Evolutionary conservation across 148 eudicot species (phyloP).

Genomic region (Diospyros lotus): DNA sequence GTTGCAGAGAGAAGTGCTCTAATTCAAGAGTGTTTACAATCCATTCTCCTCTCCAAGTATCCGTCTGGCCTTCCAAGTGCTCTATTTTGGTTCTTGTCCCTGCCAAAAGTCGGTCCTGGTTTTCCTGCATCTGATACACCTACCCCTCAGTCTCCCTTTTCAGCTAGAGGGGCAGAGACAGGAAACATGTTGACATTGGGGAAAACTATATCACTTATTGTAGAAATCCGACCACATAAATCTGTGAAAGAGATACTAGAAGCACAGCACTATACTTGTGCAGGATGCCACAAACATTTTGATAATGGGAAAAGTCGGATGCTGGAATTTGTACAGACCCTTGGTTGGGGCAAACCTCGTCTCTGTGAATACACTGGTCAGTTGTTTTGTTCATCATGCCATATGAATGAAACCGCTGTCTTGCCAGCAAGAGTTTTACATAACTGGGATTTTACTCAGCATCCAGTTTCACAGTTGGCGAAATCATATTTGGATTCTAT

Average conservation of each 20-base stretch:
- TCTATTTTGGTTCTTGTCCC: conserved; percentile 69
- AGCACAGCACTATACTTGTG: conserved; percentile 76
- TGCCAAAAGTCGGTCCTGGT: conserved; percentile 40
- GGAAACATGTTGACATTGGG: conserved; percentile 46
- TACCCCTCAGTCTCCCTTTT: conserved; percentile 24
- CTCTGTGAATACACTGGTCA: conserved; percentile 93
- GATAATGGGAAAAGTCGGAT: conserved; percentile 75
- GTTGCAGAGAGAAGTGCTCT: conserved; percentile 75
- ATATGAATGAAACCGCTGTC: conserved; percentile 74
- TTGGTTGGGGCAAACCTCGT: conserved; percentile 97
- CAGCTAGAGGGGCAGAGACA: conserved; percentile 17
- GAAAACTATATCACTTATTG: conserved; percentile 71
- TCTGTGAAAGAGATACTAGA: conserved; percentile 72
- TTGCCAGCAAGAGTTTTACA: conserved; percentile 95
- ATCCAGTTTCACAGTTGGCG: conserved; percentile 88
- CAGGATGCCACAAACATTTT: conserved; percentile 82
- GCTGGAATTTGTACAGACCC: conserved; percentile 59
- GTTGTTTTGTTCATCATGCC: conserved; percentile 85
- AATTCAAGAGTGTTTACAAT: conserved; percentile 78
- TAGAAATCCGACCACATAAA: conserved; percentile 58
- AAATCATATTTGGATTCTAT: conserved; percentile 87
- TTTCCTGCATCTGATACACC: conserved; percentile 40
- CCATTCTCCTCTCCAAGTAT: conserved; percentile 45
- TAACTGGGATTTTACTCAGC: conserved; percentile 82
- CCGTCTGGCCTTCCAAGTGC: conserved; percentile 46